Evolutionary conservation across 345 rosid species (phyloP).

Genomic region (Citrus maxima): DNA sequence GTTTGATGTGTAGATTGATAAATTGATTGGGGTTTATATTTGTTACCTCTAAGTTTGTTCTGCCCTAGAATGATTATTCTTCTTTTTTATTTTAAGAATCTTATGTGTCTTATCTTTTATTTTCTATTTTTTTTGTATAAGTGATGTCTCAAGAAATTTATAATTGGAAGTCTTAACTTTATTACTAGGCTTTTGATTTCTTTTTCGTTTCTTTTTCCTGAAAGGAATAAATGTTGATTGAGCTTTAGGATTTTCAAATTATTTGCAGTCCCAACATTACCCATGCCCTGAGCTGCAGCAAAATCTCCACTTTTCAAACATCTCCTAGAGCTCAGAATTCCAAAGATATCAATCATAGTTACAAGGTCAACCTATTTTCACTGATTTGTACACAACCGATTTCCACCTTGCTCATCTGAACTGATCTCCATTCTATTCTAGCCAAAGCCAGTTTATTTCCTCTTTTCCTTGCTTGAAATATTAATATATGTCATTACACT

Average conservation of each 20-base stretch:
- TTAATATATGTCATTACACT: neutral
- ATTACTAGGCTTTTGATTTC: neutral
- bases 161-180: neutral
- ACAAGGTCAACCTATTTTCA: neutral
- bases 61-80: neutral
- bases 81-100: neutral
- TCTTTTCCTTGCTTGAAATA: neutral
- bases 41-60: neutral
- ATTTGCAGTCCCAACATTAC: too few species aligned
- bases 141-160: neutral
- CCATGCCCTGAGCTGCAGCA: too few species aligned
- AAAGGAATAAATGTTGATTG: neutral
- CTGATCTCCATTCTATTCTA: neutral
- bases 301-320: neutral
- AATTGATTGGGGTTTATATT: neutral
- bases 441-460: neutral
- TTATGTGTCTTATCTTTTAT: neutral
- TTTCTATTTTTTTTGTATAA: neutral
- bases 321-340: neutral
- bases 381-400: neutral
- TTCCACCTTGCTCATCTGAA: slow-evolving; percentile 1
- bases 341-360: neutral
- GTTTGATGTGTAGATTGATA: neutral
- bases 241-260: neutral
- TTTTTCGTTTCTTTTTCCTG: neutral